Base-by-base conservation (phyloP, 192 early-diverging fungal species). In the Dispira simplex region DNA sequence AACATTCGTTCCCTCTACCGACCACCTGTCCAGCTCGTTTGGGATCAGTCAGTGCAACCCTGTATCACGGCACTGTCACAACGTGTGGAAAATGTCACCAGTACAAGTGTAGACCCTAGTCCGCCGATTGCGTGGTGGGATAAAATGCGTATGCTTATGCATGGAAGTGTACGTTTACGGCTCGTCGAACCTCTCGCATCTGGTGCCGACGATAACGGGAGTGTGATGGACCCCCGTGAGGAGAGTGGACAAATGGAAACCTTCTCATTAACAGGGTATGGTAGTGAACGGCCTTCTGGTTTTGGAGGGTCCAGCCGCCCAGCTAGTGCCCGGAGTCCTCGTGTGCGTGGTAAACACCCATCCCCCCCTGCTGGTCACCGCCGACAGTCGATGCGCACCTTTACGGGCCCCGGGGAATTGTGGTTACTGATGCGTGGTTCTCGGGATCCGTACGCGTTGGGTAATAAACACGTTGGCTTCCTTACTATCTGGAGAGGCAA, bases 71-170 rank as follows among this genome's bases (percentile, higher is more conserved):
- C 77, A n/a, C 64, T 76, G 27, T 73, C 75, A 66, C 77, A 79
- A 65, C 70, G 77, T 13, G 46, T 79, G 20, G 77, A 79, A 46
- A 65, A 72, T 3, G 64, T 66, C 0, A 76, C 74, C 6, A 71
- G 70, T 18, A 71, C 76, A 57, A 76, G 70, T 43, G 71, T 73
- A 46, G 77, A 79, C 20, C 66, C 71, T 47, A 76, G 74, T 11
- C 77, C 77, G 0, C 64, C 68, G 9, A 56, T 79, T 23, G 72
- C 72, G 9, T 79, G 77, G 77, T 79, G 77, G 77, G 77, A 79
- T 64, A 79, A 79, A 66, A 59, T 76, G 66, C 70, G 77, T 46
- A 72, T 71, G 46, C 65, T 72, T 27, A 21, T 65, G 26, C 63
- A 64, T 14, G 59, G 59, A 10, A 62, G 59, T 25, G 44, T 62